Conservation (phyloP, 352 stramenopile species). For the Pythium apleroticum region DNA sequence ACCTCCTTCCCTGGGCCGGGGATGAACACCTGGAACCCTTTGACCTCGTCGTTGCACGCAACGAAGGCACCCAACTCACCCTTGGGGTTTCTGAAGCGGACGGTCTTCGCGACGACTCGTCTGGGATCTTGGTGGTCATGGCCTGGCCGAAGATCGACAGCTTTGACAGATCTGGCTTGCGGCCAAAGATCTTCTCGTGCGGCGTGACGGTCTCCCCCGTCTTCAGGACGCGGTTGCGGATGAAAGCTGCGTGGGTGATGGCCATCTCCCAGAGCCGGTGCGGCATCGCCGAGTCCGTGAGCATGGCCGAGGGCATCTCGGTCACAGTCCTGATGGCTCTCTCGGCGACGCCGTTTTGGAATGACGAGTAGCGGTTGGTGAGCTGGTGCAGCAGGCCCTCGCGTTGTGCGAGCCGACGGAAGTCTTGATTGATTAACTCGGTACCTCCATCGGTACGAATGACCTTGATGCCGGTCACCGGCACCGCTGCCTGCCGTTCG, state of each 20-base stretch:
- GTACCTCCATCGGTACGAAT: constrained; percentile 9
- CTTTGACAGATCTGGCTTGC: neutral
- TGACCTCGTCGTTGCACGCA: constrained; percentile 5
- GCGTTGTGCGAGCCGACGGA: neutral
- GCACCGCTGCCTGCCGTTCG: constrained; percentile 1
- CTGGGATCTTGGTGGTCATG: neutral
- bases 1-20: neutral
- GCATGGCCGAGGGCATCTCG: constrained; percentile 9
- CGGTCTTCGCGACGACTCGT: neutral
- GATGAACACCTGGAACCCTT: constrained; percentile 4
- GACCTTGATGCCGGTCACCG: neutral
- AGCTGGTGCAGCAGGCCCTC: constrained; percentile 9
- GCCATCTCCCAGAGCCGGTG: constrained; percentile 5
- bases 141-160: constrained; percentile 8
- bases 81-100: constrained; percentile 1
- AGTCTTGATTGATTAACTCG: constrained; percentile 8
- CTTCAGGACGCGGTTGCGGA: constrained; percentile 2
- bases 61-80: constrained; percentile 14
- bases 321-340: constrained; percentile 4
- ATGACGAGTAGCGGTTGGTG: neutral
- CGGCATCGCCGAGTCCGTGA: neutral
- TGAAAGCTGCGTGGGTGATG: neutral
- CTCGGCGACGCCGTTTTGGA: constrained; percentile 12
- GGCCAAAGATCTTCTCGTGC: constrained; percentile 3
- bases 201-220: neutral